A percentile compares a stretch with the other conserved stretches of the same genome.
These are phyloP conservation scores for Paramecium sonneborni DNA, from an alignment of 73 alveolate species.

Conservation along the genomic window DNA sequence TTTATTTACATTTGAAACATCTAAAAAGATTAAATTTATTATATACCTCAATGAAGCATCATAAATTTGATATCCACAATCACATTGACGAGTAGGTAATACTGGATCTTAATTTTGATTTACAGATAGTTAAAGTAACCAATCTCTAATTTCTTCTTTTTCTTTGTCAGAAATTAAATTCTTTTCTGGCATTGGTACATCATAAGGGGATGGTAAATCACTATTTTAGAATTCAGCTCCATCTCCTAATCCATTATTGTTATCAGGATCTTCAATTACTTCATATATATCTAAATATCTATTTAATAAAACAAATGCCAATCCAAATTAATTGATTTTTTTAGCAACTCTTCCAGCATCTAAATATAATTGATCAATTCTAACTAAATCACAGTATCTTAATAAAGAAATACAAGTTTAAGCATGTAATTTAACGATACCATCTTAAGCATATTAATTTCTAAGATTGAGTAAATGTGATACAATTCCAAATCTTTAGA, in stretches of 20 bases:
- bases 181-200: conserved; percentile 95
- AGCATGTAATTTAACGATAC: conserved; percentile 83
- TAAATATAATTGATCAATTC: conserved; percentile 96
- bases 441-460: conserved; percentile 80
- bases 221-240: conserved; percentile 96
- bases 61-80: conserved; percentile 91
- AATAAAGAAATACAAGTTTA: conserved; percentile 92
- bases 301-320: conserved; percentile 94
- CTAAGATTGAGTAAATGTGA: conserved; percentile 87
- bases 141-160: conserved; percentile 94
- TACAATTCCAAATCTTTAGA: conserved; percentile 82
- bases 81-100: conserved; percentile 88
- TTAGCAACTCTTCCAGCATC: conserved; percentile 99
- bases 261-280: conserved; percentile 97
- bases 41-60: conserved; percentile 79
- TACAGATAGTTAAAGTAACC: conserved; percentile 93
- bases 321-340: conserved; percentile 78
- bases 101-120: conserved; percentile 79
- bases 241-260: conserved; percentile 87
- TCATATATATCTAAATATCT: conserved; percentile 97
- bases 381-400: conserved; percentile 95
- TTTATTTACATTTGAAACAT: conserved; percentile 17
- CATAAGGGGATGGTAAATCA: conserved; percentile 95
- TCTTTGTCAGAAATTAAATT: conserved; percentile 86
- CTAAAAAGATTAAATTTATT: neutral